These are phyloP conservation scores for Melanomma pulvis-pyrius DNA, from an alignment of 495 filamentous ascomycete species.

Conservation along the genomic window DNA sequence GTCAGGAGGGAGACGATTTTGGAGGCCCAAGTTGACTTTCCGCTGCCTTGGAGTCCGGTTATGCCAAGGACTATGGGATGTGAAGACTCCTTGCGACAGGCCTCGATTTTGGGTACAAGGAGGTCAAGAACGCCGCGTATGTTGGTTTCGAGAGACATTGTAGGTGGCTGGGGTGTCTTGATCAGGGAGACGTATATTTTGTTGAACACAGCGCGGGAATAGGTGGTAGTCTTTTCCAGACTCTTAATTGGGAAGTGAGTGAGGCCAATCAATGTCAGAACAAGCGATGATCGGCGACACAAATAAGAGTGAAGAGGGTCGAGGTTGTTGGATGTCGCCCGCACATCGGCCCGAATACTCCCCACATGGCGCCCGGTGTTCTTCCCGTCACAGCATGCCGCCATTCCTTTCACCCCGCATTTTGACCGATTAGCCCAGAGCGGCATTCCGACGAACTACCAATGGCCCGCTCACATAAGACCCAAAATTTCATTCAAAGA, in stretches of 20 bases:
- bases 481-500: too few relatives aligned
- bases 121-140: constrained; percentile 8
- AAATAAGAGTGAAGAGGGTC: background rate
- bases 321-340: background rate
- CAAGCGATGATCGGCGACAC: too few relatives aligned
- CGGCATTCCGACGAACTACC: background rate
- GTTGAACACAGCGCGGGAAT: too few relatives aligned
- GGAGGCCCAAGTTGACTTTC: constrained; percentile 31
- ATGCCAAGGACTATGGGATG: constrained; percentile 24
- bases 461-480: too few relatives aligned
- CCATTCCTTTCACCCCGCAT: background rate
- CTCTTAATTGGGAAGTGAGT: too few relatives aligned
- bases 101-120: constrained; percentile 16
- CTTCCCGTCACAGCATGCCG: background rate
- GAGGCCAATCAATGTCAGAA: too few relatives aligned
- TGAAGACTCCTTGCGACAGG: background rate
- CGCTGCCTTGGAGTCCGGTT: constrained; percentile 30
- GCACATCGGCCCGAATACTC: background rate
- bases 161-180: too few relatives aligned
- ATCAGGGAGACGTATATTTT: too few relatives aligned
- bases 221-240: too few relatives aligned
- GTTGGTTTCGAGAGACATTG: constrained; percentile 17
- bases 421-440: background rate
- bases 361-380: background rate
- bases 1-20: constrained; percentile 6